phyloP scores from a whole-genome alignment of 768 basidiomycete genomes.

The Rhodotorula toruloides region DNA sequence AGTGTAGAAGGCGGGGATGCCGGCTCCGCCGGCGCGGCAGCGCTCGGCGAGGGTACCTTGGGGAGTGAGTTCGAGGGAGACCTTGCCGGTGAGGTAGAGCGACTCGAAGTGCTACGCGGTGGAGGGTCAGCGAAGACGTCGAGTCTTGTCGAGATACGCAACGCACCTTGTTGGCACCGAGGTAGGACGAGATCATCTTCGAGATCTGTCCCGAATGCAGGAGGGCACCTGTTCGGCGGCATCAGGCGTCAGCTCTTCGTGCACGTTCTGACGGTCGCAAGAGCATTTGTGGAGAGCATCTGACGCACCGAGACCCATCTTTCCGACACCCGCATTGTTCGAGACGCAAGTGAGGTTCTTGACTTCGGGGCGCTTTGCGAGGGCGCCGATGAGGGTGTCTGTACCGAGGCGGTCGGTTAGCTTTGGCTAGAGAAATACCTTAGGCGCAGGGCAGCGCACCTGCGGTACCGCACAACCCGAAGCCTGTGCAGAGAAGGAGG shows the following conservation, averaged over 20 bases:
- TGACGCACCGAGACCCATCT: slow-evolving; percentile 40
- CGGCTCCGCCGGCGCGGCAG: slow-evolving; percentile 79
- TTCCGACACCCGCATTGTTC: slow-evolving; percentile 64
- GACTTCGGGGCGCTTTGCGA: slow-evolving; percentile 70
- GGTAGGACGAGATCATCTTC: slow-evolving; percentile 83
- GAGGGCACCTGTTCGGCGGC: slow-evolving; percentile 58
- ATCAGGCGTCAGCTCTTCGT: background rate
- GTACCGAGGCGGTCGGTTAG: background rate
- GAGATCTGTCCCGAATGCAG: slow-evolving; percentile 68
- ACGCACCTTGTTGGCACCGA: slow-evolving; percentile 55
- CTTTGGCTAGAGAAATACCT: background rate
- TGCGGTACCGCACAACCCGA: slow-evolving; percentile 83
- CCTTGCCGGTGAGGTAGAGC: slow-evolving; percentile 70
- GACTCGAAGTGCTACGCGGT: slow-evolving; percentile 63
- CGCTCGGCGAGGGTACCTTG: slow-evolving; percentile 88
- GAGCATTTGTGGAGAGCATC: background rate
- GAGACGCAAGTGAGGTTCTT: slow-evolving; percentile 71
- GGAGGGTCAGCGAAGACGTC: too few species aligned
- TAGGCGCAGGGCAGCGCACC: slow-evolving; percentile 50
- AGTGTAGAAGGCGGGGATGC: slow-evolving; percentile 89
- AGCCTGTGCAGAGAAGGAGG: slow-evolving; percentile 54
- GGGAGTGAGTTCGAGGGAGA: slow-evolving; percentile 76
- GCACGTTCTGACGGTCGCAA: background rate
- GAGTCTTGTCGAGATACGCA: slow-evolving; percentile 48
- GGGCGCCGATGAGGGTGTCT: slow-evolving; percentile 78